Evolutionary conservation across 441 rosid species (phyloP), one percentile per base, ranked within the genome.

Genomic region (Euphorbia celastroides): DNA sequence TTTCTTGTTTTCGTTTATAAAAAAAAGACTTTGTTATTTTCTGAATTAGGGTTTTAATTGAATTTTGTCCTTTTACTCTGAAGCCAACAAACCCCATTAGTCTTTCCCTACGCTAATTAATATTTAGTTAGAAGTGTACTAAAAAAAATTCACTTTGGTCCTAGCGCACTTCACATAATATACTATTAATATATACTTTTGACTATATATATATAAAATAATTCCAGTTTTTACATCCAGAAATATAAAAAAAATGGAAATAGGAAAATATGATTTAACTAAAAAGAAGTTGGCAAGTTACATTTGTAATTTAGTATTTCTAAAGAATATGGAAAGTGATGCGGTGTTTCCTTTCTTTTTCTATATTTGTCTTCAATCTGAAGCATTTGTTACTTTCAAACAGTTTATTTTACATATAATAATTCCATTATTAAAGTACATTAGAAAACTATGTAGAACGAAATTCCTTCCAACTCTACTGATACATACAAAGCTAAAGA

Each of bases 31-130:
- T 28, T 25, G 14, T n/a, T 14, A 5, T 38, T 34, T 13, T 30
- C 52, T 68, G 62, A 11, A 56, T 57, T 31, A 14, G 19, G 38
- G 12, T 34, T 60, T 22, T n/a, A 62, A 23, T 62, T 27, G 2
- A 26, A 0, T 44, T 74, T 59, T 66, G 65, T 66, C 59, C 63
- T 54, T 46, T 70, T 66, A 73, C 64, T 17, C 64, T 70, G 74
- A 60, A 78, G 67, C 64, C 72, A 50, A 61, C 73, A 63, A 27
- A 69, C n/a, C 25, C 11, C 13, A 11, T 28, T 3, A 34, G 0
- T 41, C 41, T 27, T 13, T 36, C 14, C 27, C 41, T 12, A 32
- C 52, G 27, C 36, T 61, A 61, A 48, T 48, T 17, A 48, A 48
- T 17, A 48, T 48, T 19, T 16, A 44, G 44, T 41, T 48, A 17